phyloP scores from a whole-genome alignment of 2,329 filamentous ascomycete genomes.

The Allantophomopsis lycopodina region DNA sequence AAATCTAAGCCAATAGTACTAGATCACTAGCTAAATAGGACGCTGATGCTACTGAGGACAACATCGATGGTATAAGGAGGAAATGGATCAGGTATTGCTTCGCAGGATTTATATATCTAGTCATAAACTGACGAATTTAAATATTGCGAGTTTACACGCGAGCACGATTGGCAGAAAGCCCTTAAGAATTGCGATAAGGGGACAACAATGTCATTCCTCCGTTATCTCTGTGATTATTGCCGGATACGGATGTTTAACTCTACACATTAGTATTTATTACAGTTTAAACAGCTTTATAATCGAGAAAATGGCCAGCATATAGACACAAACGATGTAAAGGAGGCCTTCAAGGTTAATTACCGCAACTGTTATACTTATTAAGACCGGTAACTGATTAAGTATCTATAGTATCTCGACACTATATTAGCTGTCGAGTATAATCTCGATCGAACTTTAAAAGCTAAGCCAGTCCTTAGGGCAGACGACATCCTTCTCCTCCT shows the following conservation, averaged over 20 bases:
- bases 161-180: neutral
- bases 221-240: constrained; percentile 1
- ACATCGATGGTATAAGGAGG: constrained; percentile 4
- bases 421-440: neutral
- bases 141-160: constrained; percentile 1
- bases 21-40: neutral
- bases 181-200: constrained; percentile 1
- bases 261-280: constrained; percentile 9
- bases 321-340: constrained; percentile 5
- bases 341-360: neutral
- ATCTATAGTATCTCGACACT: constrained; percentile 1
- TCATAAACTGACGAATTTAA: constrained; percentile 2
- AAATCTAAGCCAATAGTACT: neutral
- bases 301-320: constrained; percentile 6
- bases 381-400: neutral
- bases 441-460: neutral
- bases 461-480: constrained; percentile 3
- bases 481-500: constrained; percentile 8
- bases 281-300: constrained; percentile 12
- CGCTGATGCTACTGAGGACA: constrained; percentile 5
- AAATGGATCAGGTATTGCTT: constrained; percentile 5
- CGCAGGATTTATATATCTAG: constrained; percentile 1
- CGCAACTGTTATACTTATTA: neutral
- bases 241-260: constrained; percentile 6
- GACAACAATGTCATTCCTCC: constrained; percentile 2